These are phyloP conservation scores for Podaxis carcinomalis DNA, from an alignment of 768 basidiomycete genomes.

Conservation along the genomic window DNA sequence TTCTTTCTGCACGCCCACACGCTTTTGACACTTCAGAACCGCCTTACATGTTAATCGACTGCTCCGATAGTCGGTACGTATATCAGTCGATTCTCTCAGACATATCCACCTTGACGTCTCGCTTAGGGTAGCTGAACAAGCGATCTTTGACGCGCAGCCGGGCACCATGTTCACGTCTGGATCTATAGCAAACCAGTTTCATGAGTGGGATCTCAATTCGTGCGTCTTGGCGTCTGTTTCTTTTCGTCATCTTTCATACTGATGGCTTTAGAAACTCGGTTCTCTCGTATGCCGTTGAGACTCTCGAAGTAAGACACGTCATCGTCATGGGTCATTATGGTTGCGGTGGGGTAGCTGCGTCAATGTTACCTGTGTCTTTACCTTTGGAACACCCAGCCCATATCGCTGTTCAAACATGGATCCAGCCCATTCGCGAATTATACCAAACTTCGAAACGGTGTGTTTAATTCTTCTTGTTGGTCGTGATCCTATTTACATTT, in stretches of 20 bases:
- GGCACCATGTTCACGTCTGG: conserved; percentile 29
- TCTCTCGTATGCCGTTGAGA: conserved; percentile 24
- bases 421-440: conserved; percentile 33
- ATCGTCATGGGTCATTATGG: conserved; percentile 28
- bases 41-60: conserved; percentile 29
- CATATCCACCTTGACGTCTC: neutral
- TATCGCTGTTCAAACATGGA: conserved; percentile 36
- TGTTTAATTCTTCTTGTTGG: neutral
- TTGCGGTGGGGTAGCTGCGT: conserved; percentile 26
- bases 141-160: conserved; percentile 25
- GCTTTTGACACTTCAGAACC: conserved; percentile 17
- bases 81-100: neutral
- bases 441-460: conserved; percentile 31
- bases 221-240: conserved; percentile 12
- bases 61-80: conserved; percentile 24
- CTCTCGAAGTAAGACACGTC: conserved; percentile 26
- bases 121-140: conserved; percentile 25
- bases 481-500: too few relatives aligned
- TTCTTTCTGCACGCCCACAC: neutral
- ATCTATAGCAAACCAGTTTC: conserved; percentile 29
- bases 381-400: conserved; percentile 16
- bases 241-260: neutral
- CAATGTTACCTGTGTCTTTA: conserved; percentile 19
- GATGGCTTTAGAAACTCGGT: conserved; percentile 21
- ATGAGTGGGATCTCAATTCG: conserved; percentile 25